A percentile compares a stretch with the other conserved stretches of the same genome.
These are phyloP conservation scores for Sugiyamaella qingdaonensis DNA, from an alignment of 805 yeast genomes.

Conservation along the genomic window DNA sequence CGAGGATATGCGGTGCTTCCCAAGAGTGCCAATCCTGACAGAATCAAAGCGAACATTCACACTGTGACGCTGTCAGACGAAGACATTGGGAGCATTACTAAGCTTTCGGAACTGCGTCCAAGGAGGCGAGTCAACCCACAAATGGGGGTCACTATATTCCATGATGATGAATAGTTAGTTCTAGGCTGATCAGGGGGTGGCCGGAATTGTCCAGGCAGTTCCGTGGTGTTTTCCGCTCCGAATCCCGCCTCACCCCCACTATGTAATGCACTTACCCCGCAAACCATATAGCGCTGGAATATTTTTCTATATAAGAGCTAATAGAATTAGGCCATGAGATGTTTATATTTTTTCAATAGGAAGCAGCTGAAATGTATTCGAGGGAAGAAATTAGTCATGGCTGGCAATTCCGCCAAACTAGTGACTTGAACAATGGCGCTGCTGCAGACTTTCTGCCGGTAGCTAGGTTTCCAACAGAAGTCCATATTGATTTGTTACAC, in stretches of 20 bases:
- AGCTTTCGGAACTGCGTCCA: conserved; percentile 16
- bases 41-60: conserved; percentile 45
- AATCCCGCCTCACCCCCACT: neutral
- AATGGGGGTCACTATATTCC: neutral
- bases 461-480: conserved; percentile 13
- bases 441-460: conserved; percentile 8
- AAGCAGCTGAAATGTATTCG: neutral
- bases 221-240: neutral
- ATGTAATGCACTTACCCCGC: neutral
- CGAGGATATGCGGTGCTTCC: conserved; percentile 62
- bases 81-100: conserved; percentile 36
- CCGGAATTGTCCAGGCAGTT: too few species aligned
- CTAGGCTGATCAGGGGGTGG: neutral
- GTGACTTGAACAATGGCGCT: neutral
- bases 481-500: conserved; percentile 35
- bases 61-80: conserved; percentile 39
- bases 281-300: neutral
- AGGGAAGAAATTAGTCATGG: neutral
- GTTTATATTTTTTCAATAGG: too few species aligned
- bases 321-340: too few species aligned
- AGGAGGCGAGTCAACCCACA: neutral
- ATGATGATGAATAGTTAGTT: neutral
- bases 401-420: conserved; percentile 10
- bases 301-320: too few species aligned
- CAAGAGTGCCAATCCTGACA: conserved; percentile 62